Percentiles rank a stretch among this genome's conserved stretches.
These are phyloP conservation scores for Lepidium aucheri DNA, from an alignment of 345 rosid genomes.

Conservation along the genomic window DNA sequence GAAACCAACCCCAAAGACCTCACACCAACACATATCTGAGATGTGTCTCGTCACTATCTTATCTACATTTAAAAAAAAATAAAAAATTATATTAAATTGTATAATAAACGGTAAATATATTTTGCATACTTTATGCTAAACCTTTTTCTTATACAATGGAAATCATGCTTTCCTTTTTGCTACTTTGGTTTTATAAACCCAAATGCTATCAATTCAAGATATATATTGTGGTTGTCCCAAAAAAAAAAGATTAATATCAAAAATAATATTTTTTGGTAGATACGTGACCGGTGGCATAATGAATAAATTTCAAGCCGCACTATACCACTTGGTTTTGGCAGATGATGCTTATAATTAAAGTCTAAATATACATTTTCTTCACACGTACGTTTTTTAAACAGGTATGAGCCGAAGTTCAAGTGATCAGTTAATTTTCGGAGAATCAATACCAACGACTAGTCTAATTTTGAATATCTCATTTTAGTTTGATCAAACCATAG, in stretches of 20 bases:
- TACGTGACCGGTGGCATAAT: neutral
- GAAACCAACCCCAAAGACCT: slow-evolving; percentile 14
- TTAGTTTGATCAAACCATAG: too few relatives aligned
- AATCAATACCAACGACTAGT: too few relatives aligned
- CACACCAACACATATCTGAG: slow-evolving; percentile 10
- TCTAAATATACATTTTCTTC: too few relatives aligned
- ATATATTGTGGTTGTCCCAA: neutral
- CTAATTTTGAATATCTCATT: too few relatives aligned
- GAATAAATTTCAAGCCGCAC: slow-evolving; percentile 5
- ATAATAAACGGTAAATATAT: neutral
- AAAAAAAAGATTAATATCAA: neutral
- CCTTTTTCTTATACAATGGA: neutral
- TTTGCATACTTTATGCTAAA: neutral
- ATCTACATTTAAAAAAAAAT: neutral
- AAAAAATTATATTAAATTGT: neutral
- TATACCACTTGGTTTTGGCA: slow-evolving; percentile 3
- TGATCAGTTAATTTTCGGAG: too few relatives aligned
- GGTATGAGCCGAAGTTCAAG: too few relatives aligned
- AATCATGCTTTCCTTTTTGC: slow-evolving; percentile 7
- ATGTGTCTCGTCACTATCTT: slow-evolving; percentile 11
- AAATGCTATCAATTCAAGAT: neutral
- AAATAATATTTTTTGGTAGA: neutral
- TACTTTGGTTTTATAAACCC: neutral
- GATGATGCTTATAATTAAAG: neutral
- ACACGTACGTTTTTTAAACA: too few relatives aligned